These are phyloP conservation scores for Sapria himalayana DNA, from an alignment of 345 rosid genomes.

Conservation along the genomic window DNA sequence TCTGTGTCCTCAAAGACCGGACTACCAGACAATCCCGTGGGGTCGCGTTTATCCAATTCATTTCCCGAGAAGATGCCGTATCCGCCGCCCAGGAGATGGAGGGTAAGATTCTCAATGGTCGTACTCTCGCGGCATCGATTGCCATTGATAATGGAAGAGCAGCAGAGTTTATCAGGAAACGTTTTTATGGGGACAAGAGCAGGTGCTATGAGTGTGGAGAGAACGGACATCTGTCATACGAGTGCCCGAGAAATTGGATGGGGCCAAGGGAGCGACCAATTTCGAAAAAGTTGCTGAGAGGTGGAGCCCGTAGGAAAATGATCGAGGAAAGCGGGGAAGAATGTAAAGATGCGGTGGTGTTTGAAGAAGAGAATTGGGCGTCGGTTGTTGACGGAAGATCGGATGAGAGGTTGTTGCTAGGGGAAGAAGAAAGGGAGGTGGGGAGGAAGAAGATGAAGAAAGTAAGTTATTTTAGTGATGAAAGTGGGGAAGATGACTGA, in stretches of 20 bases:
- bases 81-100: constrained; percentile 42
- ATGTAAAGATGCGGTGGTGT: constrained; percentile 14
- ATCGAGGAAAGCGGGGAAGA: constrained; percentile 10
- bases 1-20: constrained; percentile 65
- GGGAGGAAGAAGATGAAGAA: constrained; percentile 33
- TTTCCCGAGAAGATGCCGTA: constrained; percentile 46
- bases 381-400: constrained; percentile 71
- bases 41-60: constrained; percentile 71
- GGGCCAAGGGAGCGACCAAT: constrained; percentile 79
- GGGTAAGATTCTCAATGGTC: constrained; percentile 60
- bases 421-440: constrained; percentile 18
- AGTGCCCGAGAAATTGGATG: constrained; percentile 70
- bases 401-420: constrained; percentile 42
- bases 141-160: constrained; percentile 78
- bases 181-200: constrained; percentile 67
- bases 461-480: constrained; percentile 80
- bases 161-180: constrained; percentile 57
- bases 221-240: constrained; percentile 80
- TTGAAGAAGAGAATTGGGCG: constrained; percentile 94
- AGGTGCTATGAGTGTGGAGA: constrained; percentile 84
- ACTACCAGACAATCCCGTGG: constrained; percentile 51
- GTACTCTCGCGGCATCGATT: constrained; percentile 46
- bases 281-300: constrained; percentile 27
- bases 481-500: constrained; percentile 62
- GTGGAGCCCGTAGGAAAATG: constrained; percentile 13